Evolutionary conservation across 2,329 filamentous ascomycete species (phyloP).

Genomic region (Lizonia empirigonia): DNA sequence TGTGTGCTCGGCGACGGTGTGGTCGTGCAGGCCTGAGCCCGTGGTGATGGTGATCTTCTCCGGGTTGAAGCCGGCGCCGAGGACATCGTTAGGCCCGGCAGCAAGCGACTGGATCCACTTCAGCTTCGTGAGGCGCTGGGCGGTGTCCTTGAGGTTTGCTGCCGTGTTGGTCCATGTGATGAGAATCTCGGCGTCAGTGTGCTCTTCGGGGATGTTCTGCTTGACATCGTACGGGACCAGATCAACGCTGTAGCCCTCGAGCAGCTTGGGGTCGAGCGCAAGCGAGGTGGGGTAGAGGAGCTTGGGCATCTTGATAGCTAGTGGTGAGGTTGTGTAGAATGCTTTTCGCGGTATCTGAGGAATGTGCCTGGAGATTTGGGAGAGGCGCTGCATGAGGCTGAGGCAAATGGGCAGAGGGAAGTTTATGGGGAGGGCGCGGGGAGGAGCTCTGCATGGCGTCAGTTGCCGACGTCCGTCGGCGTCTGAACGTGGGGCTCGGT

Average conservation of each 20-base stretch:
- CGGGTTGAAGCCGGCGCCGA: conserved; percentile 64
- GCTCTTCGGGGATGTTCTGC: conserved; percentile 60
- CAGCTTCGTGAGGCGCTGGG: conserved; percentile 60
- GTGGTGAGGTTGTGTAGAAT: conserved; percentile 10
- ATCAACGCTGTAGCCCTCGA: conserved; percentile 64
- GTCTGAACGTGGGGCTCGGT: conserved; percentile 16
- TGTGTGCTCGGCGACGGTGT: conserved; percentile 68
- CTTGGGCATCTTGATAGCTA: conserved; percentile 48
- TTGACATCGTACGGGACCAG: conserved; percentile 67
- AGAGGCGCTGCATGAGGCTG: conserved; percentile 9
- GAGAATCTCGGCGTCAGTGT: conserved; percentile 64
- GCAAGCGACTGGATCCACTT: conserved; percentile 71
- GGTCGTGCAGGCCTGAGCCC: conserved; percentile 67
- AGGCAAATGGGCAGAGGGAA: neutral
- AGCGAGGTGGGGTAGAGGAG: conserved; percentile 71
- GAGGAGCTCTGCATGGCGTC: conserved; percentile 9
- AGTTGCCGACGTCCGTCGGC: conserved; percentile 15
- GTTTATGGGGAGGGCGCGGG: conserved; percentile 7
- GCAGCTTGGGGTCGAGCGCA: conserved; percentile 59
- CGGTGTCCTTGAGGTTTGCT: conserved; percentile 64
- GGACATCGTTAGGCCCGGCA: conserved; percentile 69
- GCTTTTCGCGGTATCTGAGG: conserved; percentile 4
- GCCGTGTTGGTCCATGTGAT: conserved; percentile 67
- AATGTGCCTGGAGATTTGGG: conserved; percentile 11
- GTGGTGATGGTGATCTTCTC: conserved; percentile 61